Base-by-base conservation (phyloP, 78 protist genomes). In the Tieghemostelium lacteum region DNA sequence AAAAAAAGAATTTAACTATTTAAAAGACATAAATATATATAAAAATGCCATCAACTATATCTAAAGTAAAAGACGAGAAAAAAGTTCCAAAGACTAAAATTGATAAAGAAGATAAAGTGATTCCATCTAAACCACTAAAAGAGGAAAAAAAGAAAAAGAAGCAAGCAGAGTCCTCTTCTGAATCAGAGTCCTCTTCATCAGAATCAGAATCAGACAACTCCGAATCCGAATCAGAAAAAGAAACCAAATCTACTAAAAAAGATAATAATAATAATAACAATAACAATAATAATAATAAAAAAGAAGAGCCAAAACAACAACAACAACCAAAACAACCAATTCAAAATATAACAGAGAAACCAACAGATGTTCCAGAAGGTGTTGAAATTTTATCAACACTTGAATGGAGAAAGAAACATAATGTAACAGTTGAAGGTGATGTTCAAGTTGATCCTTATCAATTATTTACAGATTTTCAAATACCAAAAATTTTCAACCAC, bases 371-470 rank as follows among this genome's bases (percentile, higher is more conserved):
- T 49, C 8, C 24, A 8, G 62, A 49, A 3, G 29, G 49, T 24
- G 61, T 29, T 26, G 29, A 45, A 8, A 10, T 52, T 52, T 29
- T 37, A 22, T 31, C 40, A 28, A 70, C 91, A 66, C 26, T 6
- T 1, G 91, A 66, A 31, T 83, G 91, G 91, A 83, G 91, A 83
- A 66, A 50, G 26, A 64, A 58, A 26, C 34, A 83, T 28, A 83
- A 83, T 39, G 91, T 83, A 31, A 3, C 7, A 45, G 50, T 83
- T 7, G 91, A 83, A 42, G 91, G 91, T 45, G 42, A 37, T 26
- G 28, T 60, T 33, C 49, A 40, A 60, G 78, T 78, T 39, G 77
- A 69, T 14, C 91, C 91, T 69, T 37, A 58, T 37, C 91, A 83
- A 83, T 37, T 22, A n/a, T 83, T 83, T 57, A 58, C 73, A 37